These are phyloP conservation scores for Coccomyxa sp. DNA, from an alignment of 139 green algal genomes.

Conservation along the genomic window DNA sequence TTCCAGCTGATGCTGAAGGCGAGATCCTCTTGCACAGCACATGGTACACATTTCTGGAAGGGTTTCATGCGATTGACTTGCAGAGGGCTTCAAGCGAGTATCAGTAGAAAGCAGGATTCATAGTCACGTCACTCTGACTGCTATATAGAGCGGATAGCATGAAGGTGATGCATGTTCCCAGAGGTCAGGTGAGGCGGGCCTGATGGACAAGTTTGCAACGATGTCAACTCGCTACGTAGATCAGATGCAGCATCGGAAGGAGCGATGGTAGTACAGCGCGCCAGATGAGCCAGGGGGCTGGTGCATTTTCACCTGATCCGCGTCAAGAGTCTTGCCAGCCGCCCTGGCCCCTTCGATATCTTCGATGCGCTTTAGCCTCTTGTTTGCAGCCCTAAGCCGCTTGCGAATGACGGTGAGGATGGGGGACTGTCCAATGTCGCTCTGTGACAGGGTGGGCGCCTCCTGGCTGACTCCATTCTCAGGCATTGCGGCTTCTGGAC, in stretches of 20 bases:
- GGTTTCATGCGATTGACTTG: too few relatives aligned
- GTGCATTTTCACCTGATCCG: slow-evolving; percentile 27
- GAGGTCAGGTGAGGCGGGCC: background rate
- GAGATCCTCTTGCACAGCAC: background rate
- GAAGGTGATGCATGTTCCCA: background rate
- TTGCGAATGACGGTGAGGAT: slow-evolving; percentile 14
- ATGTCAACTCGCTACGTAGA: background rate
- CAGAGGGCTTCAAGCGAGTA: too few relatives aligned
- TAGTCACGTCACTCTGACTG: background rate
- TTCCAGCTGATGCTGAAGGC: background rate
- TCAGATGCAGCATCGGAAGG: background rate
- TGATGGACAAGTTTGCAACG: background rate
- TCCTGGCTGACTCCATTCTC: background rate
- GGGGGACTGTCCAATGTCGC: background rate
- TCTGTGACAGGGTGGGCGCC: background rate
- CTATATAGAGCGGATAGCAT: background rate
- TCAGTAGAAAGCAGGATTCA: background rate
- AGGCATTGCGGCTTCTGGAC: background rate
- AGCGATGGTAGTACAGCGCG: background rate
- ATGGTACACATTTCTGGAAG: too few relatives aligned
- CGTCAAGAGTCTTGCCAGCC: slow-evolving; percentile 33
- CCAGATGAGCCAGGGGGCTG: background rate
- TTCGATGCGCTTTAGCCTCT: slow-evolving; percentile 25
- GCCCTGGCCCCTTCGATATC: slow-evolving; percentile 30
- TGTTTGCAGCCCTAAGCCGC: slow-evolving; percentile 22